Evolutionary conservation across 2,329 filamentous ascomycete genomes (phyloP).

Genomic region (Fusarium siculi): DNA sequence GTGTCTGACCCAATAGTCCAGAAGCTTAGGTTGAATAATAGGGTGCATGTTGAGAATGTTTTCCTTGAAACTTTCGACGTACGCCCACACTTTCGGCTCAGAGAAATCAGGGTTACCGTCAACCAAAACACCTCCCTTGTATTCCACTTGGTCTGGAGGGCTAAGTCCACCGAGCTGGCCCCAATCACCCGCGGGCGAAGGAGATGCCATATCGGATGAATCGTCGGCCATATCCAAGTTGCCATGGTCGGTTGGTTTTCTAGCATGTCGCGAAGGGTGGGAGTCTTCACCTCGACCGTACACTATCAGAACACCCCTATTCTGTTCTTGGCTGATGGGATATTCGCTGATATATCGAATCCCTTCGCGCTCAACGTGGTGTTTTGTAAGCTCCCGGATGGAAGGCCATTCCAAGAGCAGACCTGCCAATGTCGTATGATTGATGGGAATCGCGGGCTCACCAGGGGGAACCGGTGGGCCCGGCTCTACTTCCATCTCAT

Average conservation of each 20-base stretch:
- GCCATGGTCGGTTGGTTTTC: slow-evolving; percentile 53
- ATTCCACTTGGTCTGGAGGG: slow-evolving; percentile 54
- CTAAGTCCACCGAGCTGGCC: slow-evolving; percentile 66
- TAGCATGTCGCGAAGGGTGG: slow-evolving; percentile 64
- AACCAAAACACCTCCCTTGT: slow-evolving; percentile 51
- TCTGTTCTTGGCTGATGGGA: slow-evolving; percentile 79
- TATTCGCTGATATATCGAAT: slow-evolving; percentile 73
- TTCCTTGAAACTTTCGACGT: slow-evolving; percentile 67
- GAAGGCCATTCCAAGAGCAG: slow-evolving; percentile 79
- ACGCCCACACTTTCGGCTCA: slow-evolving; percentile 59
- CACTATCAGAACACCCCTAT: slow-evolving; percentile 77
- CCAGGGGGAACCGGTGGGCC: slow-evolving; percentile 65
- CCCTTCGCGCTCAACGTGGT: slow-evolving; percentile 58
- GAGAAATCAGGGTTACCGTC: slow-evolving; percentile 67
- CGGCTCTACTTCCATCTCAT: slow-evolving; percentile 63
- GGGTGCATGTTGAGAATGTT: slow-evolving; percentile 74
- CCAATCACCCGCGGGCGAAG: slow-evolving; percentile 66
- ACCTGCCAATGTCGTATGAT: slow-evolving; percentile 92
- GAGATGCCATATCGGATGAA: slow-evolving; percentile 62
- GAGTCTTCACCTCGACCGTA: slow-evolving; percentile 83
- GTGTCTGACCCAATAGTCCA: slow-evolving; percentile 63
- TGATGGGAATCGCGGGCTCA: slow-evolving; percentile 78
- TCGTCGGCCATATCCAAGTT: slow-evolving; percentile 58
- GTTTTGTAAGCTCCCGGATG: slow-evolving; percentile 71
- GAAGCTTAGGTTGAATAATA: slow-evolving; percentile 65